Base-by-base conservation (phyloP, 805 yeast species). In the Ogataea nakhonphanomensis region DNA sequence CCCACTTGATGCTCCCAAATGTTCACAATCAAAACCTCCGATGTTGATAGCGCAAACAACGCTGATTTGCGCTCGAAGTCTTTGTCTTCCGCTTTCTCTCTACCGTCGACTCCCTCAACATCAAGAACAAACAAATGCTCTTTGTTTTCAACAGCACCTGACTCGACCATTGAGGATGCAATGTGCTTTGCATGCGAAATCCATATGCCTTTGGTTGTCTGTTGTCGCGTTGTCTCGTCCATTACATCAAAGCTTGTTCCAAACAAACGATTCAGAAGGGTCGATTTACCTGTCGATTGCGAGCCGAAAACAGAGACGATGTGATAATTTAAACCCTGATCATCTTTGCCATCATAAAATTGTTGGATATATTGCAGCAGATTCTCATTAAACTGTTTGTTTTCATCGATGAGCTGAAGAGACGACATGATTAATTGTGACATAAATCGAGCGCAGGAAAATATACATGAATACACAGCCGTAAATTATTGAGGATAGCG, bases 41-140 rank as follows among this genome's bases (percentile, higher is more conserved):
- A 80, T 0, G 96, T 90, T 8, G 97, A 78, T 46, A 93, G 69
- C 0, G 99, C 98, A 69, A 93, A 93, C 30, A 93, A 67, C 0
- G 98, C 98, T 1, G 96, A 90, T 53, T 93, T 93, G 43, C 99
- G 76, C 64, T 93, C 99, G 62, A 93, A 93, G 64, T 93, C 99
- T 64, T 93, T 97, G 63, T 93, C 98, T 55, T 93, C 99, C 20
- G 98, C 98, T 41, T 97, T 76, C 65, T 93, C 99, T 45, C 96
- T 76, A 35, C 99, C 98, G 66, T 93, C 99, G 1, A 97, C 90
- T 35, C 99, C 99, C 65, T 93, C 99, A n/a, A 93, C 98, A 59
- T 93, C 99, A 74, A 93, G 75, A 2, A 93, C 95, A 46, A 87
- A 73, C 8, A 88, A 69, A 47, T 78, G 51, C 15, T 48, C 43